These are phyloP conservation scores for grape (Vitis vinifera) DNA, from an alignment of 164 flowering plant genomes.

Conservation along the genomic window DNA sequence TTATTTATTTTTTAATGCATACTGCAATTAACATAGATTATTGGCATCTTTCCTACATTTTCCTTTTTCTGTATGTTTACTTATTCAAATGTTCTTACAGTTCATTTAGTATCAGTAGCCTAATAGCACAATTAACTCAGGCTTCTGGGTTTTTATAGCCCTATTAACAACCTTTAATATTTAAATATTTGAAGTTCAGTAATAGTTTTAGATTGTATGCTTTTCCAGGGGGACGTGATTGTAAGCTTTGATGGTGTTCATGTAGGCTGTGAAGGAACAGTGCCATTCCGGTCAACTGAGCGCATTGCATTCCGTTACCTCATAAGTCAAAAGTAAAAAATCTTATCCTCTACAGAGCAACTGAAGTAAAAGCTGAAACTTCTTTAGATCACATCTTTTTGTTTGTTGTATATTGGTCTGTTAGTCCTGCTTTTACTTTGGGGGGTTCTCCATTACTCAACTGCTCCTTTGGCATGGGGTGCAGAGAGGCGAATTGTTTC, in stretches of 20 bases:
- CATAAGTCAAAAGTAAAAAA: conserved; percentile 89
- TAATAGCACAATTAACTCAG: neutral
- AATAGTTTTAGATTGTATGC: conserved; percentile 9
- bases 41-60: neutral
- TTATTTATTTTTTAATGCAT: neutral
- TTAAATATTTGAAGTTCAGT: neutral
- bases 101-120: neutral
- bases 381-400: neutral
- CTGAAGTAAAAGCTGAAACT: neutral
- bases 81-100: neutral
- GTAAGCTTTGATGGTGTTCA: conserved; percentile 85
- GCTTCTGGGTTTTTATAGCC: neutral
- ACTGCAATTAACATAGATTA: neutral
- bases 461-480: too few relatives aligned
- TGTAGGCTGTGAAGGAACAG: conserved; percentile 96
- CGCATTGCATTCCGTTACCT: conserved; percentile 97
- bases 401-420: neutral
- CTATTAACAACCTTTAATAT: neutral
- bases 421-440: too few relatives aligned
- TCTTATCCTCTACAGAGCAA: neutral
- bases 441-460: too few relatives aligned
- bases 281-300: conserved; percentile 89
- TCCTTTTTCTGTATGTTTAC: neutral
- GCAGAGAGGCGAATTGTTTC: too few relatives aligned
- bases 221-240: conserved; percentile 92